Evolutionary conservation across 1,284 basidiomycete species (phyloP), one percentile per base, ranked within the genome.

Genomic region (Microbotryomycetes sp.): DNA sequence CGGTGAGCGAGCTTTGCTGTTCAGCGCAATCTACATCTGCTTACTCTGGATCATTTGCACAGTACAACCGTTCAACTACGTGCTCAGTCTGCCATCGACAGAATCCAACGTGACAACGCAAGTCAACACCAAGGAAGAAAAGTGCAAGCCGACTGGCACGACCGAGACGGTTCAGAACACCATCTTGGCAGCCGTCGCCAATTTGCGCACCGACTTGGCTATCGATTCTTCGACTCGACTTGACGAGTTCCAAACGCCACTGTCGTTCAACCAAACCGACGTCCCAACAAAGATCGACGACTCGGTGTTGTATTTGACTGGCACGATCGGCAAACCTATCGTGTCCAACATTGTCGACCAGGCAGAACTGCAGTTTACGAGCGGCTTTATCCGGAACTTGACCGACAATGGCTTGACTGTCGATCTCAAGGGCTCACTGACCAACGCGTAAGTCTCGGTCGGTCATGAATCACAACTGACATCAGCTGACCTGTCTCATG

Each of bases 301-400:
- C 58, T 83, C 84, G 0, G 81, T 80, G 0, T 75, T 89, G 28
- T 87, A 82, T 74, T 78, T 88, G 51, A 84, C 88, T 50, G 85
- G 85, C 41, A 84, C 82, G 2, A 81, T 86, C 35, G 82, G 83
- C 50, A 82, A 58, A 26, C 58, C 60, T 0, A 65, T 87, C 52
- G 81, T 86, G 4, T 85, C 88, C 72, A 77, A 80, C 70, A 79
- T 89, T 23, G 86, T 89, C 48, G 79, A 84, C 61, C 77, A 79
- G 48, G 79, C 86, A 2, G 67, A 77, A 4, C 74, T 89, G 52
- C 73, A 76, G 3, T 87, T 88, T 72, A 78, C 69, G 31, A 77
- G 79, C 55, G 86, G 83, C 5, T 83, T 84, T 65, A 84, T 88
- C 69, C 84, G 82, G 80, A 82, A 74, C 16, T 78, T 78, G 31